phyloP scores from a whole-genome alignment of 192 early-diverging fungal species.

The Podila verticillata region DNA sequence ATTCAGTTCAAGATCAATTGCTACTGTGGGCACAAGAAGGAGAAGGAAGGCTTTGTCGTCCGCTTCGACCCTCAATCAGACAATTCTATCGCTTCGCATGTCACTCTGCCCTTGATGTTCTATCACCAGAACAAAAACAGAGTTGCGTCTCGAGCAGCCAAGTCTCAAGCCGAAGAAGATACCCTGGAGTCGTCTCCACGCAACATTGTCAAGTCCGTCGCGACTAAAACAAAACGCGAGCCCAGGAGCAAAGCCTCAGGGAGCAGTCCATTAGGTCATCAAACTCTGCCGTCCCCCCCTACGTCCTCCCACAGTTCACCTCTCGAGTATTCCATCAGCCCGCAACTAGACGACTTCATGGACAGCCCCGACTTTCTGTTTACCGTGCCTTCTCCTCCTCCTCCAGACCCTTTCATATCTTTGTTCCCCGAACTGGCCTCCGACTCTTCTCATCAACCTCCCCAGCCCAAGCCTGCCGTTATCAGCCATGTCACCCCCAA shows the following conservation, averaged over 20 bases:
- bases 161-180: slow-evolving; percentile 6
- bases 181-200: slow-evolving; percentile 6
- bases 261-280: slow-evolving; percentile 33
- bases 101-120: slow-evolving; percentile 50
- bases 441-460: slow-evolving; percentile 17
- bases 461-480: slow-evolving; percentile 12
- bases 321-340: slow-evolving; percentile 32
- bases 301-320: slow-evolving; percentile 39
- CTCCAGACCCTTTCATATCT: slow-evolving; percentile 47
- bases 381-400: slow-evolving; percentile 44
- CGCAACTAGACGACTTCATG: slow-evolving; percentile 43
- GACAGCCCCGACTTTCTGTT: slow-evolving; percentile 46
- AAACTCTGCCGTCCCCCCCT: slow-evolving; percentile 40
- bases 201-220: slow-evolving; percentile 44
- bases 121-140: slow-evolving; percentile 52
- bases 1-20: slow-evolving; percentile 53
- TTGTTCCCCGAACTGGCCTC: slow-evolving; percentile 30
- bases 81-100: slow-evolving; percentile 40
- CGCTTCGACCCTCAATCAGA: slow-evolving; percentile 48
- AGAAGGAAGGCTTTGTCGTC: slow-evolving; percentile 51
- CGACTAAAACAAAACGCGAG: slow-evolving; percentile 32
- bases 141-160: slow-evolving; percentile 39
- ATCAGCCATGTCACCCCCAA: slow-evolving; percentile 47
- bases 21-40: slow-evolving; percentile 51
- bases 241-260: slow-evolving; percentile 15